phyloP scores from a whole-genome alignment of 2,329 filamentous ascomycete genomes.

The Ophiostoma sp. region DNA sequence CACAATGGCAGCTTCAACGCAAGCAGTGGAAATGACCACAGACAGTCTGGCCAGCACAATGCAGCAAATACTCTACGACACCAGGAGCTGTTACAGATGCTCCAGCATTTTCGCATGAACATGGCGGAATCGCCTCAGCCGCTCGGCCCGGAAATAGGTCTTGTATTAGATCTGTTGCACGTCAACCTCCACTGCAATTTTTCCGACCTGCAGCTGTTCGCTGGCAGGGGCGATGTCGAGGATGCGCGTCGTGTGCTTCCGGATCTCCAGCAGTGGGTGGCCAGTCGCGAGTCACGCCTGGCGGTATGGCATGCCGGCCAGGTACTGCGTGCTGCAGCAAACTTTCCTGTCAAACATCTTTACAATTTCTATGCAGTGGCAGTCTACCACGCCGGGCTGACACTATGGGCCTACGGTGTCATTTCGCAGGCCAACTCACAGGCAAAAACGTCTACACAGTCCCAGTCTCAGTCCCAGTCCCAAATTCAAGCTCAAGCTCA shows the following conservation, averaged over 20 bases:
- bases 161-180: constrained; percentile 51
- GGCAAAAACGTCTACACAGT: background rate
- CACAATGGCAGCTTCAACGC: background rate
- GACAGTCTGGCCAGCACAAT: background rate
- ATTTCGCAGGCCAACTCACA: constrained; percentile 32
- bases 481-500: background rate
- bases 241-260: constrained; percentile 45
- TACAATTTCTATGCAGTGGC: constrained; percentile 64
- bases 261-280: constrained; percentile 25
- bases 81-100: constrained; percentile 56
- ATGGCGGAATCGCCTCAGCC: background rate
- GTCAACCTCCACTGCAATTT: constrained; percentile 61
- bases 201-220: constrained; percentile 61
- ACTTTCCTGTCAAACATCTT: constrained; percentile 44
- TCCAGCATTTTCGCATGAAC: constrained; percentile 41
- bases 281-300: constrained; percentile 19
- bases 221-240: constrained; percentile 62
- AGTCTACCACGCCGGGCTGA: constrained; percentile 62
- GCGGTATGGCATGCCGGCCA: constrained; percentile 28
- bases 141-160: constrained; percentile 31
- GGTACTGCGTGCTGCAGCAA: constrained; percentile 22
- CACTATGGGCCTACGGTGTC: constrained; percentile 65
- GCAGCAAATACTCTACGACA: constrained; percentile 39
- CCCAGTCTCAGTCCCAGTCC: background rate
- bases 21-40: background rate